Evolutionary conservation across 2,329 filamentous ascomycete species (phyloP), one percentile per base, ranked within the genome.

Genomic region (Cercospora sp.): DNA sequence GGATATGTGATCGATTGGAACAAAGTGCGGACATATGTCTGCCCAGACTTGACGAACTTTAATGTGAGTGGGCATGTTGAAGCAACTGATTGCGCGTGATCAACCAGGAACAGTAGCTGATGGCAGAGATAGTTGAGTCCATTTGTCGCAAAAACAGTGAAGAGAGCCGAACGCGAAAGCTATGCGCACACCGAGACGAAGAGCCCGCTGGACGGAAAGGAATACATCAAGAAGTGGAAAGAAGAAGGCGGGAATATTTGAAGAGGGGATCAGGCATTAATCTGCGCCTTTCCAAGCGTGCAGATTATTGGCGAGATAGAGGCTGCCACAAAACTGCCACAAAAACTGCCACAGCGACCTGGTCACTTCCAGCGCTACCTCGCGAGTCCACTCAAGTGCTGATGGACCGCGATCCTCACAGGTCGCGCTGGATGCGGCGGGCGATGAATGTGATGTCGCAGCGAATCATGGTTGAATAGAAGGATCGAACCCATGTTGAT

Each of bases 21-120:
- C 66, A 97, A 96, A 82, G 92, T 98, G 77, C 90, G 94, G 80
- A 97, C 94, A 65, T 99, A 93, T 79, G 90, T 91, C 66, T 92
- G 92, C 74, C 94, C 94, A 0, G 81, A 88, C 58, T 80, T 96
- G 68, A 84, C 85, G 26, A 85, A 86, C 5, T 95, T 92, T 81
- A 90, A 91, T 83, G 93, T 95, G 69, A 63, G 76, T 69, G 18
- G 18, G 21, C 21, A 7, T 51, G 45, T 51, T 13, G 21, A 51
- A 51, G 45, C 21, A 12, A 3, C 9, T 13, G 21, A 10, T 51
- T 24, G 18, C 45, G n/a, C 18, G 45, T 13, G 45, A 24, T 58
- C 10, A 24, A 18, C 1, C 28, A 3, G 13, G 7, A n/a, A 58
- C 3, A 69, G 49, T 26, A 32, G 16, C 40, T n/a, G 53, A 58